Evolutionary conservation across 257 asterid species (phyloP).

Genomic region (Primulina huaijiensis): DNA sequence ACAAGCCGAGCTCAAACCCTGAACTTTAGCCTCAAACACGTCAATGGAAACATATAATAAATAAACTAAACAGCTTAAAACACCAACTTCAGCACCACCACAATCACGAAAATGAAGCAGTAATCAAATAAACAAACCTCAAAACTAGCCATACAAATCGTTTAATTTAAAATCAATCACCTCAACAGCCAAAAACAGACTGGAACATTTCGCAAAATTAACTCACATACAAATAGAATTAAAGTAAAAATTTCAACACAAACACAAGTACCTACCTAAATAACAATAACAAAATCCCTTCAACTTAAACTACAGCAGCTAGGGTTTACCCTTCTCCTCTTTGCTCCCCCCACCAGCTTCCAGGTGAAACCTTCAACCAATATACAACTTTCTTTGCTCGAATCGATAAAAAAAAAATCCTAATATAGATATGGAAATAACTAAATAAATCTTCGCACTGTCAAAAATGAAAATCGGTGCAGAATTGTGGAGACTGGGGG

Average conservation of each 20-base stretch:
- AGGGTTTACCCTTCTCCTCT: conserved; percentile 13
- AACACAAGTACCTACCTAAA: neutral
- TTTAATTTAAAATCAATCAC: neutral
- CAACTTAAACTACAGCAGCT: neutral
- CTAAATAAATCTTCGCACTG: neutral
- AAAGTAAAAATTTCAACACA: neutral
- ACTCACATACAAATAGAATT: neutral
- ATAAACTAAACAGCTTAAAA: neutral
- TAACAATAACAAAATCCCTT: neutral
- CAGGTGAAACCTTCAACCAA: neutral
- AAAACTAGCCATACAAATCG: neutral
- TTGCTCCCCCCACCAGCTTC: neutral
- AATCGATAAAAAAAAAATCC: neutral
- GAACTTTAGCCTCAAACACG: neutral
- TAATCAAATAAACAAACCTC: neutral
- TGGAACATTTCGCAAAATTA: neutral
- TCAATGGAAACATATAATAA: neutral
- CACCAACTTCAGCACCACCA: neutral
- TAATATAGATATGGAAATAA: neutral
- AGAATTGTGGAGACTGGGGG: conserved; percentile 19
- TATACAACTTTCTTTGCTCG: neutral
- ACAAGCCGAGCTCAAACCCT: neutral
- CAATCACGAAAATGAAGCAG: neutral
- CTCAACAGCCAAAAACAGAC: neutral
- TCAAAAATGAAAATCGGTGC: neutral